phyloP scores from a whole-genome alignment of 768 basidiomycete genomes.

The Suillus subaureus region DNA sequence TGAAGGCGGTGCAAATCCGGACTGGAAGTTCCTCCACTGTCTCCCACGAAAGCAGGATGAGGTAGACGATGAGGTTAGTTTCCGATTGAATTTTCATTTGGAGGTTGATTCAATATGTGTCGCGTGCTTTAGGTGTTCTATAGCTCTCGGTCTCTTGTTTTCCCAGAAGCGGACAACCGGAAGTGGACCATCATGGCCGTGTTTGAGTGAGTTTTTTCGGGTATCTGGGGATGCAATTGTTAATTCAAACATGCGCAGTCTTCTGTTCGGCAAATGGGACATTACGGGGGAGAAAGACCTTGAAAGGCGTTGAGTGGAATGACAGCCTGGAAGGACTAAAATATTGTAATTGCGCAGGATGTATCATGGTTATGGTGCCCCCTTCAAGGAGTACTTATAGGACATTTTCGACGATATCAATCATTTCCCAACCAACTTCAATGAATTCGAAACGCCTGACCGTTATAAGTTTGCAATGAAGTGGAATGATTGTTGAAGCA shows the following conservation, averaged over 20 bases:
- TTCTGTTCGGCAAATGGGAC: constrained; percentile 52
- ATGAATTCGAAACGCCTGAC: background rate
- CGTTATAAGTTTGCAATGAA: background rate
- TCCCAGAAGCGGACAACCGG: constrained; percentile 94
- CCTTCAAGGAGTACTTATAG: background rate
- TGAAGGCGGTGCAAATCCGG: constrained; percentile 76
- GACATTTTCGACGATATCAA: background rate
- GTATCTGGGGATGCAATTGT: background rate
- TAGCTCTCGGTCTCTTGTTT: constrained; percentile 87
- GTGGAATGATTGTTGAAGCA: background rate
- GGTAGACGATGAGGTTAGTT: constrained; percentile 89
- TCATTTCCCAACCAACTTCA: background rate
- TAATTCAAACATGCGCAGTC: constrained; percentile 16
- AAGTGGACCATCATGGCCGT: constrained; percentile 96
- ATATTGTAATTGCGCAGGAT: background rate
- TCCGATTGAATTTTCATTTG: background rate
- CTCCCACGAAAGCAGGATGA: constrained; percentile 91
- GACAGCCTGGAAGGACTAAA: background rate
- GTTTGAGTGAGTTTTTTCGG: constrained; percentile 71
- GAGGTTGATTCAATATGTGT: constrained; percentile 8
- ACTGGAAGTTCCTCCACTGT: constrained; percentile 97
- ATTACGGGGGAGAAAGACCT: constrained; percentile 24
- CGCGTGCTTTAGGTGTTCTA: constrained; percentile 74
- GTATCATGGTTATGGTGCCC: background rate
- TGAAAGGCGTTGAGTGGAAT: constrained; percentile 9